phyloP scores from a whole-genome alignment of 371 early-diverging fungal genomes.

The Lichtheimia hyalospora region DNA sequence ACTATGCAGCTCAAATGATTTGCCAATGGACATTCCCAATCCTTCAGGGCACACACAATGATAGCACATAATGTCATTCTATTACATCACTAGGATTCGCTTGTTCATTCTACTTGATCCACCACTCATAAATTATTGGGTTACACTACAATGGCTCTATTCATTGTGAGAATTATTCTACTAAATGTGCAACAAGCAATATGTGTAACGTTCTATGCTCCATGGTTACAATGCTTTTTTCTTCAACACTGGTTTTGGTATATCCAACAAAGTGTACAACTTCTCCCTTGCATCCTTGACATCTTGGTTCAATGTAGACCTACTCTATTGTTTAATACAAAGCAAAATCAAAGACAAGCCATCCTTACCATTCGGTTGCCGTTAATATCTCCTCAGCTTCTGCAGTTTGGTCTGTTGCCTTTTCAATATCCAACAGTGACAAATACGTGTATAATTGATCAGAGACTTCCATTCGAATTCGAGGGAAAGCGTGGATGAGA shows the following conservation, averaged over 20 bases:
- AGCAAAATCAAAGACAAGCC: not conserved
- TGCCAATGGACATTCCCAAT: no score
- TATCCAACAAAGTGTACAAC: slow-evolving; percentile 32
- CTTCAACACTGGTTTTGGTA: slow-evolving; percentile 35
- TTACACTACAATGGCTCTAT: no score
- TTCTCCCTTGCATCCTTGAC: slow-evolving; percentile 33
- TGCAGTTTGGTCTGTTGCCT: slow-evolving; percentile 24
- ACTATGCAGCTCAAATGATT: no score
- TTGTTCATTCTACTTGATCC: no score
- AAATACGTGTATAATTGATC: slow-evolving; percentile 53
- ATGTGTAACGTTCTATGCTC: no score
- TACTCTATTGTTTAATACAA: slow-evolving; percentile 6
- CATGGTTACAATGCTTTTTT: not conserved
- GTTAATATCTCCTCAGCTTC: slow-evolving; percentile 48
- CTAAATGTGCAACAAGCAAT: no score
- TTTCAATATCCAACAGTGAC: slow-evolving; percentile 35
- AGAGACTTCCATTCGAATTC: slow-evolving; percentile 49
- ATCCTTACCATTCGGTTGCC: slow-evolving; percentile 44
- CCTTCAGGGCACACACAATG: no score
- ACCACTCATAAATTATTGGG: no score
- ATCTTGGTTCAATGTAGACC: slow-evolving; percentile 26
- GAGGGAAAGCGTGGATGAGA: slow-evolving; percentile 53
- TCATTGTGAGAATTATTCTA: no score
- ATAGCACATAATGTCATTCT: no score
- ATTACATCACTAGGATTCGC: no score